These are phyloP conservation scores for Podospora fimiseda DNA, from an alignment of 495 filamentous ascomycete genomes.

Conservation along the genomic window DNA sequence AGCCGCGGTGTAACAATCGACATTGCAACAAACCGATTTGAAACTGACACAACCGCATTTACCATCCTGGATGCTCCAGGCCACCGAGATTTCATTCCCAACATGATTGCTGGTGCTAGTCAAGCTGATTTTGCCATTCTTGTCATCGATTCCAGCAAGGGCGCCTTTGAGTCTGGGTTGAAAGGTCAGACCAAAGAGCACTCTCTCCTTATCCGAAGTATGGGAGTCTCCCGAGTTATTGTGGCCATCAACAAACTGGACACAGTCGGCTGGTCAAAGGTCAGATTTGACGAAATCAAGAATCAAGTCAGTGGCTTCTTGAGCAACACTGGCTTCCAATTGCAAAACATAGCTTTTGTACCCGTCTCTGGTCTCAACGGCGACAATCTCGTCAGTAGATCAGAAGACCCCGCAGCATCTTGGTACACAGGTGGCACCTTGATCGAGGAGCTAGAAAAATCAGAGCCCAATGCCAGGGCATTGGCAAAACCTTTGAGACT, in stretches of 20 bases:
- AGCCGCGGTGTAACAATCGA: constrained; percentile 93
- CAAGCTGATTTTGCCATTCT: constrained; percentile 96
- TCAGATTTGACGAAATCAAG: constrained; percentile 76
- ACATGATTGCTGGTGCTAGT: constrained; percentile 96
- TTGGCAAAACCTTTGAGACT: constrained; percentile 76
- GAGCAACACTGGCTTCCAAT: constrained; percentile 68
- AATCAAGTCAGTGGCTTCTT: constrained; percentile 80
- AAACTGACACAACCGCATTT: constrained; percentile 77
- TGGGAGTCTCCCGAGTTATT: constrained; percentile 82
- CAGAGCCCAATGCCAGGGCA: constrained; percentile 62
- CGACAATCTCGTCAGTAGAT: constrained; percentile 68
- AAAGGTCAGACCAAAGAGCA: constrained; percentile 95
- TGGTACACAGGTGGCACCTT: constrained; percentile 83
- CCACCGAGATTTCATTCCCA: constrained; percentile 92
- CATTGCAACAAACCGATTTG: constrained; percentile 88
- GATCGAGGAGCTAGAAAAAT: constrained; percentile 74
- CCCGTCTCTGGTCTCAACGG: constrained; percentile 85
- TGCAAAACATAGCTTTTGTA: constrained; percentile 74
- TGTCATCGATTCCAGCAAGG: constrained; percentile 81
- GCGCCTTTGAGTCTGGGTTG: constrained; percentile 87
- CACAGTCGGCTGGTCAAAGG: constrained; percentile 68
- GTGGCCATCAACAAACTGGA: constrained; percentile 96
- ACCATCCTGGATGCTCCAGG: constrained; percentile 95
- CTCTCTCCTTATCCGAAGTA: constrained; percentile 79
- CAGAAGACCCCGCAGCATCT: constrained; percentile 46